Conservation (phyloP, 176 grass and related monocot species). For the Triticum urartu region DNA sequence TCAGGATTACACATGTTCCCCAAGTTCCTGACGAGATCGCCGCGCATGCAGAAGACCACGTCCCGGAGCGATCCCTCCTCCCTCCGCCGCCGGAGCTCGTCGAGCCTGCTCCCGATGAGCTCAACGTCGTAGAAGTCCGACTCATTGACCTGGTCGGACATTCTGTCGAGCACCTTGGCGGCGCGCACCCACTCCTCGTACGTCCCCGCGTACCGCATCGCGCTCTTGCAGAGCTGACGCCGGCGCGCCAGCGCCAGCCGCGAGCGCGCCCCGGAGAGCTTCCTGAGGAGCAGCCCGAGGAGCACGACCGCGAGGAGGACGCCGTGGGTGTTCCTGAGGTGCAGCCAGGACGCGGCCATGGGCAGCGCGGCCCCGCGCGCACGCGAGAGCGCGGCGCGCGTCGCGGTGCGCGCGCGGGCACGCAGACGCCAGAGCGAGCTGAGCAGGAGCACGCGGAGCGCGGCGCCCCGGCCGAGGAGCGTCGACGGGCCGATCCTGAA, state of each 20-base stretch:
- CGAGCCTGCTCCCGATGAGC: conserved; percentile 72
- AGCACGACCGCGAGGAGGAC: conserved; percentile 53
- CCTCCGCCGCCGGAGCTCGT: conserved; percentile 63
- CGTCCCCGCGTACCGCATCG: conserved; percentile 55
- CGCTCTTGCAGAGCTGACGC: conserved; percentile 57
- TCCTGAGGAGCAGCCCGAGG: conserved; percentile 56
- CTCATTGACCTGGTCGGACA: conserved; percentile 61
- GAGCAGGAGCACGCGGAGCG: conserved; percentile 72
- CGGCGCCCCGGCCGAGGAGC: conserved; percentile 69
- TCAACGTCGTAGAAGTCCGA: conserved; percentile 69
- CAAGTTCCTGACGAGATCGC: conserved; percentile 82
- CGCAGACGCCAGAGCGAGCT: conserved; percentile 58
- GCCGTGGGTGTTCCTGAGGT: conserved; percentile 72
- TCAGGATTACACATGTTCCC: conserved; percentile 97
- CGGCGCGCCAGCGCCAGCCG: conserved; percentile 58
- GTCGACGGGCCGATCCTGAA: conserved; percentile 83
- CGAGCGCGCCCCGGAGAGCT: conserved; percentile 48
- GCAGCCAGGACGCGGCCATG: conserved; percentile 41
- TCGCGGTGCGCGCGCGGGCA: conserved; percentile 20
- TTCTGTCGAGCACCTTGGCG: conserved; percentile 84
- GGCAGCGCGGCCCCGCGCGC: conserved; percentile 8
- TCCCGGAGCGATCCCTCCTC: conserved; percentile 77
- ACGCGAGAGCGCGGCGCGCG: conserved; percentile 26
- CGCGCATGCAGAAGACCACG: conserved; percentile 85
- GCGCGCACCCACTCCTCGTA: conserved; percentile 95